Percentiles rank a stretch among this genome's conserved stretches.
Evolutionary conservation across 202 grass and related monocot species (phyloP).

Genomic region (Bolboschoenoplectus hybrid): DNA sequence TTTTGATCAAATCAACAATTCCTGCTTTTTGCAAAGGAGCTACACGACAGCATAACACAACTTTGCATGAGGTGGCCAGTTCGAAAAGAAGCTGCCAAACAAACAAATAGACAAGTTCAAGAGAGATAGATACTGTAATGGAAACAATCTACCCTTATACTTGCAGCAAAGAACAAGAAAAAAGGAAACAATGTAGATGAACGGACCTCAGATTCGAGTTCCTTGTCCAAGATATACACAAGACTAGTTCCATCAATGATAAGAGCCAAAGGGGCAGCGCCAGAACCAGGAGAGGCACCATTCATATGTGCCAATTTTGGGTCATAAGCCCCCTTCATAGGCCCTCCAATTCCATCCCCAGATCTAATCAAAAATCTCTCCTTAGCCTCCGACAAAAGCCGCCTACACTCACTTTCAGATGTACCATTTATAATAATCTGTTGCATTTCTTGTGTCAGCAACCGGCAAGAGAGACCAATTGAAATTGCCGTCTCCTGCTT

Average conservation of each 20-base stretch:
- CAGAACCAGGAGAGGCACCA: constrained; percentile 29
- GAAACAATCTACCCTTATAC: constrained; percentile 11
- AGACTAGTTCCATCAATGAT: constrained; percentile 98
- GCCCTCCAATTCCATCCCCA: constrained; percentile 40
- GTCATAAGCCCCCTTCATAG: constrained; percentile 43
- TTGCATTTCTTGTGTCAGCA: constrained; percentile 80
- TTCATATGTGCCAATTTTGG: constrained; percentile 41
- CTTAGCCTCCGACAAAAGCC: constrained; percentile 85
- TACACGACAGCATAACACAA: constrained; percentile 97
- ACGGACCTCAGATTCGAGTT: constrained; percentile 89
- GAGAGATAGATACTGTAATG: constrained; percentile 20
- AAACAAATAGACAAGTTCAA: constrained; percentile 34
- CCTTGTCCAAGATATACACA: constrained; percentile 98
- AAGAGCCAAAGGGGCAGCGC: constrained; percentile 63
- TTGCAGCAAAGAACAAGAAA: background rate
- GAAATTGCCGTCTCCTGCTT: constrained; percentile 99
- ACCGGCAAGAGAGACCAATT: constrained; percentile 84
- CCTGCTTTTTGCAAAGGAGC: constrained; percentile 99
- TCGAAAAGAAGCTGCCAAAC: constrained; percentile 80
- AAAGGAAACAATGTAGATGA: constrained; percentile 41
- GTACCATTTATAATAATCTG: constrained; percentile 92
- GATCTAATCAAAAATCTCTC: constrained; percentile 68
- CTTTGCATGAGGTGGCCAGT: constrained; percentile 90
- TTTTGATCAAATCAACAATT: constrained; percentile 99
- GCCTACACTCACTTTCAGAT: constrained; percentile 78